phyloP scores from a whole-genome alignment of 106 monocot species.

The Platanthera guangdongensis region DNA sequence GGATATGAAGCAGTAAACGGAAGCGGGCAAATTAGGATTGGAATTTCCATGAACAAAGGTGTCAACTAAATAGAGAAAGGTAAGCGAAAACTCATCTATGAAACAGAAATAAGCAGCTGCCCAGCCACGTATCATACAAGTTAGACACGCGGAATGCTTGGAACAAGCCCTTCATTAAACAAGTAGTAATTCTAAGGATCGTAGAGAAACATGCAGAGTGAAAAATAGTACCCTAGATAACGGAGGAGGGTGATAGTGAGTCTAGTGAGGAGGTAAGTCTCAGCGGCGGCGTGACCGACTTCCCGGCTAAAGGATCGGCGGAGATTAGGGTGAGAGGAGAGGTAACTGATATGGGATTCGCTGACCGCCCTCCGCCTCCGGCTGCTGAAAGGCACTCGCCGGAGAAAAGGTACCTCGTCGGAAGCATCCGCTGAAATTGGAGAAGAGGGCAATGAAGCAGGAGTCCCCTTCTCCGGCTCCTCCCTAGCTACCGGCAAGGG shows the following conservation, averaged over 20 bases:
- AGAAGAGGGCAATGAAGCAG: not conserved
- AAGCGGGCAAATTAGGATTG: no score
- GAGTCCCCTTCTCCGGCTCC: not conserved
- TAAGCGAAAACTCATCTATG: no score
- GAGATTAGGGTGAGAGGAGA: not conserved
- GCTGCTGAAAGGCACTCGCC: constrained; percentile 2
- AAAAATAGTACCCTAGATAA: constrained; percentile 12
- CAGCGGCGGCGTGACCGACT: constrained; percentile 76
- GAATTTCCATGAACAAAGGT: no score
- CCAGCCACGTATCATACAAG: no score
- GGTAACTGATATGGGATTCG: constrained; percentile 8
- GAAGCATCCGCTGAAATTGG: not conserved
- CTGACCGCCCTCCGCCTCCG: constrained; percentile 25
- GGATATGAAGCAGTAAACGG: no score
- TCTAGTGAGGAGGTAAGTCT: constrained; percentile 75
- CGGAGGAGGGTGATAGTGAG: constrained; percentile 39
- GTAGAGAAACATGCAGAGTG: not conserved
- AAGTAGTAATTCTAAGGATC: not conserved
- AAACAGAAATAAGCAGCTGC: no score
- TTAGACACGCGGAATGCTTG: no score
- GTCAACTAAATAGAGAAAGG: no score
- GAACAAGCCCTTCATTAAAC: no score
- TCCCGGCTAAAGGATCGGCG: constrained; percentile 48
- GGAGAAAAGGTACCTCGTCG: not conserved
- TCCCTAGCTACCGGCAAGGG: not conserved